Evolutionary conservation across 768 basidiomycete species (phyloP), one percentile per base, ranked within the genome.

Genomic region (Termitomyces sp.): DNA sequence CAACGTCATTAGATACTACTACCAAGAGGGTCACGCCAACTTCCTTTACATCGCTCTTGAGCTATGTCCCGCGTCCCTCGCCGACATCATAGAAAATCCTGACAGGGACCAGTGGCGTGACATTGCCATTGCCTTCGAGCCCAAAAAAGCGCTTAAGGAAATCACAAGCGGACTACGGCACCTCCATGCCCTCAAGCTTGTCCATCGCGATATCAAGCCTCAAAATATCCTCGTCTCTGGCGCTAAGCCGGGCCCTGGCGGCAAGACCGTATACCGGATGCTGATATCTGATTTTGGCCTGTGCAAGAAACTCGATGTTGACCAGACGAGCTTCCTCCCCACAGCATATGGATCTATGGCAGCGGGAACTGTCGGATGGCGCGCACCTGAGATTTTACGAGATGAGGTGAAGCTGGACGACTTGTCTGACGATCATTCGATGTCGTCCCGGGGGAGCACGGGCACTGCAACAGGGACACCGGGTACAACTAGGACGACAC

Each of bases 31-130:
- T 4, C 91, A 92, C 33, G 88, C 88, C 22, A 94, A 92, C 68
- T 98, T 98, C 80, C 86, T 98, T 11, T 98, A 96, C 75, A 98
- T 99, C 64, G 97, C 97, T 2, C 88, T 99, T 46, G 97, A 99
- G 69, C 81, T 98, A 4, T 95, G 94, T 70, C 94, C 93, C 0
- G 92, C 91, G 1, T 92, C 92, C 3, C 86, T 97, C 1, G 92
- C 91, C 1, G 93, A 96, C 70, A 77, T 96, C 58, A 78, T 96
- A 69, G 94, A 96, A 68, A 85, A 78, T 36, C 92, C 94, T 0
- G 84, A 90, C 67, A 69, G 78, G 48, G 81, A 81, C 32, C 81
- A 85, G 58, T 85, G 85, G 78, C 84, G 86, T n/a, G 91, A 94
- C 42, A 87, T 98, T 55, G 81, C 87, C 1, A 79, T 85, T 20